A percentile compares a stretch with the other conserved stretches of the same genome.
phyloP scores from a whole-genome alignment of 257 asterid species.

The Plantago elongata region DNA sequence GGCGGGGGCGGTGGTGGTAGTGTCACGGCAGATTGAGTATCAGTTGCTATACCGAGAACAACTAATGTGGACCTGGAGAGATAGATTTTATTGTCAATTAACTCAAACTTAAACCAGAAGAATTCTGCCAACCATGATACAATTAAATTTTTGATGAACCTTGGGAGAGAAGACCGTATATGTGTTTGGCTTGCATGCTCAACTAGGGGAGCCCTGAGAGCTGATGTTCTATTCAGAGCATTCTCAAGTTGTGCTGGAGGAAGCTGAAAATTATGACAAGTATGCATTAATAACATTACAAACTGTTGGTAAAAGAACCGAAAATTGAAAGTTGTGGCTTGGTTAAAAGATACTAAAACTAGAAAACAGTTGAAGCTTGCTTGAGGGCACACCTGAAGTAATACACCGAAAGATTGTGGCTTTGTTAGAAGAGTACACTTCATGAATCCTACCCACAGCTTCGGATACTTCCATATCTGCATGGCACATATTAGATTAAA shows the following conservation, averaged over 20 bases:
- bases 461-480: slow-evolving; percentile 98
- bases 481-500: slow-evolving; percentile 6
- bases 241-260: slow-evolving; percentile 92
- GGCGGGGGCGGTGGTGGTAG: neutral
- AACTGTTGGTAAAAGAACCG: too few species aligned
- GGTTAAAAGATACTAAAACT: neutral
- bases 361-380: slow-evolving; percentile 17
- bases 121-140: neutral
- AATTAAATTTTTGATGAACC: slow-evolving; percentile 32
- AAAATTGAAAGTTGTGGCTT: neutral
- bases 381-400: slow-evolving; percentile 72
- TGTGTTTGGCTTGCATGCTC: slow-evolving; percentile 85
- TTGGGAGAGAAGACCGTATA: slow-evolving; percentile 81
- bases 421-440: slow-evolving; percentile 87
- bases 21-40: slow-evolving; percentile 42
- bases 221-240: slow-evolving; percentile 70
- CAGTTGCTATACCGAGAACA: slow-evolving; percentile 74
- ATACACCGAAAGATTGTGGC: slow-evolving; percentile 84
- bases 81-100: neutral
- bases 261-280: slow-evolving; percentile 46
- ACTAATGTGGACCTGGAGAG: slow-evolving; percentile 57
- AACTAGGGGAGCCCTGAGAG: slow-evolving; percentile 75
- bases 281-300: too few species aligned
- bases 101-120: neutral
- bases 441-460: slow-evolving; percentile 96